Evolutionary conservation across 2,329 filamentous ascomycete species (phyloP), one percentile per base, ranked within the genome.

Genomic region (Sporothrix inflata): DNA sequence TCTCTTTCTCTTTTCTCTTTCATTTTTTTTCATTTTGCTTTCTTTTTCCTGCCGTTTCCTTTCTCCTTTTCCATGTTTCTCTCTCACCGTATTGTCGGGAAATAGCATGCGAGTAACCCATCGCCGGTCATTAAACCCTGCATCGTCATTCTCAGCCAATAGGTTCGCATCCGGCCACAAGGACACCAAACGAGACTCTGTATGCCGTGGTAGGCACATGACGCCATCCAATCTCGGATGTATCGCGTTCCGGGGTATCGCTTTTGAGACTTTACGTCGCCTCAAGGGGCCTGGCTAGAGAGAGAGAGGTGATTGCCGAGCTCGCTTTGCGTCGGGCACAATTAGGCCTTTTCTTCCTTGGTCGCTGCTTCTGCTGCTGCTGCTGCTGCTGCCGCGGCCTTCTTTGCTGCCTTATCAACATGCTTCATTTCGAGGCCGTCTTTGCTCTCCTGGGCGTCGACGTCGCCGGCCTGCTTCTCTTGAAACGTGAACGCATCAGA

Each of bases 401-500:
- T 55, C 57, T 65, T 66, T 27, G 45, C 12, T 24, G n/a, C 61
- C 61, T 67, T 71, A 30, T 34, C 34, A 16, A 49, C 68, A 1
- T 30, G 34, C 49, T 70, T 70, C 70, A 74, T 74, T 27, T 74
- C 73, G 3, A 74, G 60, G 2, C 70, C 72, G 27, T 72, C 72
- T 30, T 72, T 68, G 57, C 27, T n/a, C 14, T 72, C 73, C 57
- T 85, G 85, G 40, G 76, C 73, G 2, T 78, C 77, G 14, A 65
- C 74, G 72, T 88, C 85, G 70, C 82, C 82, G 14, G 82, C 82
- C 72, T 85, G 83, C 67, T 84, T 84, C 76, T 89, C 87, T 74
- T 89, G 87, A 75, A 89, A 89, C 0, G 84, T 86, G 75, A 90
- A 90, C 3, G 88, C 87, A 72, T 90, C 88, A 8, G 88, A 90